Percentiles rank a stretch among this genome's conserved stretches.
These are phyloP conservation scores for Chaetoscypha palmicola DNA, from an alignment of 2,329 filamentous ascomycete species.

Conservation along the genomic window DNA sequence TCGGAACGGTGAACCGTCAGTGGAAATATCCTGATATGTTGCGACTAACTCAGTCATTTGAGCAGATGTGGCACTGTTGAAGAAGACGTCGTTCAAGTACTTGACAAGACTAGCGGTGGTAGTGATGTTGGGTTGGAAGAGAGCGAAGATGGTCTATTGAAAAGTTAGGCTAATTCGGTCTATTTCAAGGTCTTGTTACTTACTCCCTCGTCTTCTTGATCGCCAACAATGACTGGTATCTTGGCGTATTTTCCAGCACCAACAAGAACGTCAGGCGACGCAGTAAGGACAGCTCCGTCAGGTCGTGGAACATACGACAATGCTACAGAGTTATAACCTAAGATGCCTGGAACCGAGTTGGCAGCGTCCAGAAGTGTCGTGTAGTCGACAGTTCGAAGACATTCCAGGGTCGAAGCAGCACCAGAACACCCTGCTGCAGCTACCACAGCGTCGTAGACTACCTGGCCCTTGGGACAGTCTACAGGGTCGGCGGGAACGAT, in stretches of 20 bases:
- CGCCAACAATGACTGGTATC: conserved; percentile 59
- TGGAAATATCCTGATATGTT: conserved; percentile 48
- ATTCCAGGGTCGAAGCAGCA: conserved; percentile 51
- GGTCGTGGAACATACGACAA: conserved; percentile 66
- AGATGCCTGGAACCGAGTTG: conserved; percentile 61
- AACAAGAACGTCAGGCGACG: conserved; percentile 54
- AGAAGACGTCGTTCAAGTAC: conserved; percentile 57
- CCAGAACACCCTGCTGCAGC: conserved; percentile 53
- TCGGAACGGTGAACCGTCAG: conserved; percentile 62
- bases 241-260: conserved; percentile 47
- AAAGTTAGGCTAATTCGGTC: too few species aligned
- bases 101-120: conserved; percentile 49
- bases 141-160: conserved; percentile 55
- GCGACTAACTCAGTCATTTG: conserved; percentile 50
- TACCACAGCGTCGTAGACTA: conserved; percentile 56
- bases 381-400: conserved; percentile 56
- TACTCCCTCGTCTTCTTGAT: conserved; percentile 72
- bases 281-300: conserved; percentile 54
- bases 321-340: conserved; percentile 61
- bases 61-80: conserved; percentile 44
- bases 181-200: too few species aligned
- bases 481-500: conserved; percentile 55
- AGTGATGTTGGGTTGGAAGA: conserved; percentile 63
- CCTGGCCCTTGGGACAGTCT: conserved; percentile 59
- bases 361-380: conserved; percentile 55